Base-by-base conservation (phyloP, 805 yeast species). In the Scheffersomyces coipomensis region DNA sequence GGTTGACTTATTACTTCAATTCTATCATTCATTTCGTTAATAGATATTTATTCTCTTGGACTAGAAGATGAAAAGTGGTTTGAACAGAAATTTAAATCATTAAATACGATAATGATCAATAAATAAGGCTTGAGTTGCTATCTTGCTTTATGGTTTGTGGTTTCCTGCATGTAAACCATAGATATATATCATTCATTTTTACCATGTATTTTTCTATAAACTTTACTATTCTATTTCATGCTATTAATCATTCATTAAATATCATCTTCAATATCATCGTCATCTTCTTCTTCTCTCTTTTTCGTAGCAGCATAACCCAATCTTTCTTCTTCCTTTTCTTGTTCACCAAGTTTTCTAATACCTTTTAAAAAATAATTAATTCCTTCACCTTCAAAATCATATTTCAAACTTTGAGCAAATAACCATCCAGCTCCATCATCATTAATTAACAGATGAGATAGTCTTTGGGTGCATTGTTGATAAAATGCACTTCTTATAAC, bases 381-480 rank as follows among this genome's bases (percentile, higher is more conserved):
- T 1, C 84, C 84, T 52, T 79, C 84, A 8, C 83, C 83, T 8
- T 55, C 37, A 46, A 79, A 79, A 5, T 62, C 69, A 47, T 64
- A 64, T n/a, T 71, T 74, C 30, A 78, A 62, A 29, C 76, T 66
- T 39, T 64, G 67, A 23, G 83, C 61, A 29, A 80, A 66, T 30
- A 78, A 46, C 42, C 59, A 64, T 5, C 82, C 79, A 10, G 77
- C 74, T 9, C 77, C 78, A 12, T 55, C 53, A 18, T 53, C 48
- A 18, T 48, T 40, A n/a, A 51, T 54, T 33, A 80, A 54, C 21
- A 71, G 78, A 23, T 56, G 57, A 37, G 73, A 60, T 39, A 81
- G 55, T 37, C 66, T 64, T 10, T 60, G 54, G 29, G 65, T 54
- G 8, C 76, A 62, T 44, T 66, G 73, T 31, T 62, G 62, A 52